Evolutionary conservation across 306 rosid species (phyloP).

Genomic region (Vicia sativa): DNA sequence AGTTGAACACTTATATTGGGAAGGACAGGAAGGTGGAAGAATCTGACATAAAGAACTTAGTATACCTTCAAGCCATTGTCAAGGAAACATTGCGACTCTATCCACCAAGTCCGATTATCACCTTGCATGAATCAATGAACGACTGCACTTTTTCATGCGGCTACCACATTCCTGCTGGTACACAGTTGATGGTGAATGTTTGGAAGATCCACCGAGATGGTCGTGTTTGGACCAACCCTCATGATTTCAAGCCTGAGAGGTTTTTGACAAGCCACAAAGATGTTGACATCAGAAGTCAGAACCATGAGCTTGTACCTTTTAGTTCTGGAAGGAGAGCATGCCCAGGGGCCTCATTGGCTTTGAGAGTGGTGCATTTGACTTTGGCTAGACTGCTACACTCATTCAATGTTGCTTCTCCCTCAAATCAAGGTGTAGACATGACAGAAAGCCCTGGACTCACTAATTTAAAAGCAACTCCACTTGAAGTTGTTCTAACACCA

Average conservation of each 20-base stretch:
- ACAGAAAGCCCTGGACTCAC: conserved; percentile 53
- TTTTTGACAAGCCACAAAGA: conserved; percentile 43
- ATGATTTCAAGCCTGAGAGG: conserved; percentile 44
- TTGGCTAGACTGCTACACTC: conserved; percentile 41
- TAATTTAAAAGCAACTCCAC: conserved; percentile 44
- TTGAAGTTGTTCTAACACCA: conserved; percentile 41
- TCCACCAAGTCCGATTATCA: conserved; percentile 46
- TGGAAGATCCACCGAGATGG: conserved; percentile 52
- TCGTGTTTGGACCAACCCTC: conserved; percentile 42
- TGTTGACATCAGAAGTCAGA: conserved; percentile 42
- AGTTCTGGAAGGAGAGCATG: conserved; percentile 53
- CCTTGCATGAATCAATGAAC: conserved; percentile 31
- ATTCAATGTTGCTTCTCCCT: conserved; percentile 40
- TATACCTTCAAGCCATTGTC: conserved; percentile 48
- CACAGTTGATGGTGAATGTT: conserved; percentile 46
- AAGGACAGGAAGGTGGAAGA: conserved; percentile 42
- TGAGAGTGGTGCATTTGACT: conserved; percentile 40
- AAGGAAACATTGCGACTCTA: conserved; percentile 51
- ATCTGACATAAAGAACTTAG: conserved; percentile 42
- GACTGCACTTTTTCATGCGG: conserved; percentile 52
- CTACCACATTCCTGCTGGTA: conserved; percentile 45
- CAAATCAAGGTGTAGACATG: conserved; percentile 48
- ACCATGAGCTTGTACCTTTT: conserved; percentile 43
- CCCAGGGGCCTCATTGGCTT: conserved; percentile 43
- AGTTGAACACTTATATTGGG: conserved; percentile 41